These are phyloP conservation scores for Parascedosporium putredinis DNA, from an alignment of 2,329 filamentous ascomycete species.

Conservation along the genomic window DNA sequence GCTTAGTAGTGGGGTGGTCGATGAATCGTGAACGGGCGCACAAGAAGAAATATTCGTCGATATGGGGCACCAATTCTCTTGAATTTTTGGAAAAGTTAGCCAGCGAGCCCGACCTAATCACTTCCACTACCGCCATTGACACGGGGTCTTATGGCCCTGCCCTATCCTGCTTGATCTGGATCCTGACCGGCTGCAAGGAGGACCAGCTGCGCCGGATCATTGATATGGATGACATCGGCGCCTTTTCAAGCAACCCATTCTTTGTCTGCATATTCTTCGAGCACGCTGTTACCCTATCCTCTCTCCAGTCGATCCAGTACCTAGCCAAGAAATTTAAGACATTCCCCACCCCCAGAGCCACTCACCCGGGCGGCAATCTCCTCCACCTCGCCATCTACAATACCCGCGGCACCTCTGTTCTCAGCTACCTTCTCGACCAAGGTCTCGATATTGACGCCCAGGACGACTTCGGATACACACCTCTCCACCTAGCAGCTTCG, in stretches of 20 bases:
- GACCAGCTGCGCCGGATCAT: not conserved
- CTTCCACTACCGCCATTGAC: too few relatives aligned
- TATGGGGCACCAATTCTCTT: too few relatives aligned
- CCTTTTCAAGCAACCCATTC: not conserved
- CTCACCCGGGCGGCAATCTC: not conserved
- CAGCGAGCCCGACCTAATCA: too few relatives aligned
- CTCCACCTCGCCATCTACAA: too few relatives aligned
- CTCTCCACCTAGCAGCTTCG: not conserved
- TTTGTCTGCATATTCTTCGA: not conserved
- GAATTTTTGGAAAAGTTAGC: too few relatives aligned
- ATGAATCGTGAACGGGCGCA: too few relatives aligned
- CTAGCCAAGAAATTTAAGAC: not conserved
- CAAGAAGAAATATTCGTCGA: too few relatives aligned
- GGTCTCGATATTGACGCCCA: not conserved
- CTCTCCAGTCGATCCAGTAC: not conserved
- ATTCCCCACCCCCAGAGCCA: not conserved
- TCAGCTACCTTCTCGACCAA: not conserved
- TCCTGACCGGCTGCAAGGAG: not conserved
- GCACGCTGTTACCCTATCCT: not conserved
- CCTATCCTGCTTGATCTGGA: too few relatives aligned
- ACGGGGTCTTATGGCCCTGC: too few relatives aligned
- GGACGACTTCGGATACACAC: not conserved
- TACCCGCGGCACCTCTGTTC: too few relatives aligned
- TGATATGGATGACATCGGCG: not conserved
- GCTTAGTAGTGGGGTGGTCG: too few relatives aligned